Conservation (phyloP, 2,329 filamentous ascomycete genomes). For the Talaromyces sp. region DNA sequence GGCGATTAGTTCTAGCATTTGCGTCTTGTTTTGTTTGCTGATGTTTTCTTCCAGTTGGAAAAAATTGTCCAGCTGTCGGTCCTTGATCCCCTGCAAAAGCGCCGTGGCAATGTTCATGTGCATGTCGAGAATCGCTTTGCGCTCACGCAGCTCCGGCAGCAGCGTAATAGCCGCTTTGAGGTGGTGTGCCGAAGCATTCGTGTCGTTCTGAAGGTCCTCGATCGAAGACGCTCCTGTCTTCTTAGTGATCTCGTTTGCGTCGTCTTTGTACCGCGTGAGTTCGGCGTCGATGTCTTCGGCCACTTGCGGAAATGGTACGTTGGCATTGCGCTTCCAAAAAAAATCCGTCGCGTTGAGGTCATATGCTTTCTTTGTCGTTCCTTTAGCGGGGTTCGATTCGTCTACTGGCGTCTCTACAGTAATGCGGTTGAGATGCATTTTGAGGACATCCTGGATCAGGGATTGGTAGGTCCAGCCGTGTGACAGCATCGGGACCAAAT, state of each 20-base stretch:
- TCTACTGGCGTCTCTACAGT: slow-evolving; percentile 81
- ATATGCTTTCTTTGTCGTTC: slow-evolving; percentile 78
- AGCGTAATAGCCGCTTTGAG: slow-evolving; percentile 93
- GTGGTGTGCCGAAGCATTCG: slow-evolving; percentile 82
- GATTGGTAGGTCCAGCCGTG: slow-evolving; percentile 92
- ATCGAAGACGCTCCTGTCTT: slow-evolving; percentile 91
- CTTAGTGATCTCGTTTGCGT: slow-evolving; percentile 87
- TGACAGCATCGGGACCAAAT: slow-evolving; percentile 96
- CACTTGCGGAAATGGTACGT: slow-evolving; percentile 86
- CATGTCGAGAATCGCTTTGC: slow-evolving; percentile 92
- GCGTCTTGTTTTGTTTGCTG: slow-evolving; percentile 81
- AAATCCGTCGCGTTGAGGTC: slow-evolving; percentile 87
- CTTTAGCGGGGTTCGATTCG: slow-evolving; percentile 67
- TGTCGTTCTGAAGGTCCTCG: slow-evolving; percentile 87
- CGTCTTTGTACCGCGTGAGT: slow-evolving; percentile 89
- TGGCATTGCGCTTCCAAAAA: slow-evolving; percentile 93
- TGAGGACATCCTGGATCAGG: slow-evolving; percentile 70
- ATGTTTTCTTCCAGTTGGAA: slow-evolving; percentile 93
- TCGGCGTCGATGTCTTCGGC: slow-evolving; percentile 95
- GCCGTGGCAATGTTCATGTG: slow-evolving; percentile 97
- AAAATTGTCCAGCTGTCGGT: slow-evolving; percentile 90
- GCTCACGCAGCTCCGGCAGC: slow-evolving; percentile 82
- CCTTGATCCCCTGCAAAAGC: slow-evolving; percentile 75
- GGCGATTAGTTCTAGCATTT: slow-evolving; percentile 81
- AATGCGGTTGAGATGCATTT: slow-evolving; percentile 85